These are phyloP conservation scores for Cladorrhinum samala DNA, from an alignment of 495 filamentous ascomycete species.

Conservation along the genomic window DNA sequence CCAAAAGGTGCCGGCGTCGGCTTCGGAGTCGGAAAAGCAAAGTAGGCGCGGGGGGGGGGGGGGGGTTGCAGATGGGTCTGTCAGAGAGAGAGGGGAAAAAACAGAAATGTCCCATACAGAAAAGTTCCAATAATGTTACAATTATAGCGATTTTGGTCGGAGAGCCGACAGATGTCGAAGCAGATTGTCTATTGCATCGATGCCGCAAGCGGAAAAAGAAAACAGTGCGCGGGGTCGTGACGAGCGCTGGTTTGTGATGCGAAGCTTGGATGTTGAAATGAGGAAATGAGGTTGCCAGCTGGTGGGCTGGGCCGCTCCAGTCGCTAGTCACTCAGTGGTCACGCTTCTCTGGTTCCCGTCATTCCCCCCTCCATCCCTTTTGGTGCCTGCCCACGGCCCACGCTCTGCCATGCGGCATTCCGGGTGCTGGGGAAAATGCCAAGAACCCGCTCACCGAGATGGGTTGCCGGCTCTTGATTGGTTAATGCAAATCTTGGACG, in stretches of 20 bases:
- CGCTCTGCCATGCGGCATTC: too few relatives aligned
- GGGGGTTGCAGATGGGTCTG: neutral
- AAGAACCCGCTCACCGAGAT: neutral
- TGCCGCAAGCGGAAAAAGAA: too few relatives aligned
- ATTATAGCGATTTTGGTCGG: neutral
- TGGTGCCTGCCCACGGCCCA: too few relatives aligned
- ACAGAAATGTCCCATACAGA: too few relatives aligned
- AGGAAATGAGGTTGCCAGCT: neutral
- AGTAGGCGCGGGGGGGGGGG: too few relatives aligned
- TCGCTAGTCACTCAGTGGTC: neutral
- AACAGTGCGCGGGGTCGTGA: too few relatives aligned
- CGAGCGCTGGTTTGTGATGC: neutral
- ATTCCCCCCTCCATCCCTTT: neutral
- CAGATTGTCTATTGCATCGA: neutral
- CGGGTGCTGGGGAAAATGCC: too few relatives aligned
- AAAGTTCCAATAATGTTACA: neutral
- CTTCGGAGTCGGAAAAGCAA: neutral
- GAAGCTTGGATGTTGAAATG: neutral
- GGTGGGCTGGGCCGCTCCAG: neutral
- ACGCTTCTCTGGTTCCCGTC: too few relatives aligned
- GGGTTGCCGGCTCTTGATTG: too few relatives aligned
- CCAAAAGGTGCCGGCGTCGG: neutral
- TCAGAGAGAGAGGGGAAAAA: neutral
- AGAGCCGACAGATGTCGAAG: neutral
- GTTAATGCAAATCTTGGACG: neutral